Conservation (phyloP, 441 rosid genomes). For the Populus tomentosa region DNA sequence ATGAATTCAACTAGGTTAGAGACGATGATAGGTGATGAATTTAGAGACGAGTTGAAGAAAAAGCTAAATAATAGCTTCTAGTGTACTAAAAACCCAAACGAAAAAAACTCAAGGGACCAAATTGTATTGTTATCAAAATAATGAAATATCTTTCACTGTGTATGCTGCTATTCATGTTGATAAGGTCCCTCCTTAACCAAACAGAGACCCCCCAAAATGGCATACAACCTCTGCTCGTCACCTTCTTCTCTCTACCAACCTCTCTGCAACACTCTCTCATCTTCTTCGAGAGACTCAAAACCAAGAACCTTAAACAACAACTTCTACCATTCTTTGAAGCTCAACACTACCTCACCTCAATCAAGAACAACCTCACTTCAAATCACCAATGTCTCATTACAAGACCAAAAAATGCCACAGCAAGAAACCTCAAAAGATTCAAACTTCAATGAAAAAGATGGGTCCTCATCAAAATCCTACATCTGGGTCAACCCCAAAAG, state of each 20-base stretch:
- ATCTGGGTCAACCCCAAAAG: conserved; percentile 86
- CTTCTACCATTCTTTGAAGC: conserved; percentile 19
- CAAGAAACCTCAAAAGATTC: conserved; percentile 26
- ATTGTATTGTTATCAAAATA: not conserved
- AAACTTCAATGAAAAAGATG: conserved; percentile 10
- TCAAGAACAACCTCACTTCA: conserved; percentile 31
- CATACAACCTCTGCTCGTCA: conserved; percentile 49
- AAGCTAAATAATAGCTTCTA: too few species aligned
- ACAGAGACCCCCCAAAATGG: conserved; percentile 31
- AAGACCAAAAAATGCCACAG: conserved; percentile 25
- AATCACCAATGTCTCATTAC: conserved; percentile 40
- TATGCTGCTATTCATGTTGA: not conserved
- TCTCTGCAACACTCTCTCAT: conserved; percentile 32
- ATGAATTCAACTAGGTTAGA: too few species aligned
- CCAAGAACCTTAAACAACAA: conserved; percentile 7
- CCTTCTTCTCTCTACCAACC: conserved; percentile 46
- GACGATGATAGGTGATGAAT: too few species aligned
- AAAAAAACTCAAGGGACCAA: too few species aligned
- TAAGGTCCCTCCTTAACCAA: conserved; percentile 4
- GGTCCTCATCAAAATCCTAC: conserved; percentile 36
- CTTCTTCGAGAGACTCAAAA: conserved; percentile 23
- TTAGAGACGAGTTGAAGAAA: too few species aligned
- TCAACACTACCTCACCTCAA: conserved; percentile 20
- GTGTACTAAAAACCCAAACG: not conserved
- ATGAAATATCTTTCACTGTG: not conserved